Base-by-base conservation (phyloP, 116 monocot genomes). In the Papilionanthe hybrid region DNA sequence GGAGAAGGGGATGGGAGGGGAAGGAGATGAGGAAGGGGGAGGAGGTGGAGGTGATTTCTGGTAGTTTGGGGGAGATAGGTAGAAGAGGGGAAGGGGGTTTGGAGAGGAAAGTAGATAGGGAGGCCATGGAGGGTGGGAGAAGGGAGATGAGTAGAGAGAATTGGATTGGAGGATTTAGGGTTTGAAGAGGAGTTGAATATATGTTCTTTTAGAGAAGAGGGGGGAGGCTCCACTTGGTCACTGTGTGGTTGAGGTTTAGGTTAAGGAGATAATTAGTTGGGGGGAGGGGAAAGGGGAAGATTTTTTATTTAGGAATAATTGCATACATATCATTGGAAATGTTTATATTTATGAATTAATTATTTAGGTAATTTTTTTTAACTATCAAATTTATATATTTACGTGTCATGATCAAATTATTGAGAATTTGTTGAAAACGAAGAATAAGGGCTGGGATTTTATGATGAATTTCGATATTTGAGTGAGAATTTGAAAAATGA, bases 21-120 rank as follows among this genome's bases (percentile, higher is more conserved):
- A 25, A 0, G 48, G 75, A 19, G 53, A 17, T 1, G 53, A 17
- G 17, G 37, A 29, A 57, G 9, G 79, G 7, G 17, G 73, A 72
- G 43, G 69, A 69, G 69, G 69, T 37, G 29, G 71, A 71, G 37
- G 37, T 19, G 32, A 37, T 1, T 71, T 18, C 45, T 18, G 60
- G 49, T 49, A 55, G 77, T 77, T 66, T 76, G 43, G 22, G 42
- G 79, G 80, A 22, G 28, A 80, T 42, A 42, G 76, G 74, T 11
- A 57, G 77, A 42, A 23, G 79, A 9, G 77, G 74, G 13, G 85
- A 20, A 25, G 50, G 77, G 29, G 72, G 55, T 57, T 30, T 73
- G 23, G 81, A 78, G 45, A 85, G 78, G 79, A 86, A 86, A 77
- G 80, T 74, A 29, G 83, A 42, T 18, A 83, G 80, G 53, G 86